phyloP scores from a whole-genome alignment of 768 basidiomycete species.

The Hygrophorus pudorinus region DNA sequence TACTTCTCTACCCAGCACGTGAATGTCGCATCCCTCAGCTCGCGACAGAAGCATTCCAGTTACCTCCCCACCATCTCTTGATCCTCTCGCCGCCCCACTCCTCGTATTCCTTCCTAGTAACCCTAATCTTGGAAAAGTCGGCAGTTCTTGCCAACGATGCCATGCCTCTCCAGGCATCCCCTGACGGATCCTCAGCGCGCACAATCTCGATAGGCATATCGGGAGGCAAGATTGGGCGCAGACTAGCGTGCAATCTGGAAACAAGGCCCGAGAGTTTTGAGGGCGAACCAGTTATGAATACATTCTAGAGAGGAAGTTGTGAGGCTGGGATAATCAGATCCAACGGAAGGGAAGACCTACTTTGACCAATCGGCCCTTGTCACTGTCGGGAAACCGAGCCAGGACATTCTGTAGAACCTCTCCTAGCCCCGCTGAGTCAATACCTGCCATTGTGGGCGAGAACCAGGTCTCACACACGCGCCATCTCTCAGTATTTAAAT shows the following conservation, averaged over 20 bases:
- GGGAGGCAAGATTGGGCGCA: constrained; percentile 83
- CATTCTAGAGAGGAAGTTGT: constrained; percentile 41
- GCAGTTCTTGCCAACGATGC: constrained; percentile 56
- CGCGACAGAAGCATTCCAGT: constrained; percentile 48
- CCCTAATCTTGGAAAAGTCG: constrained; percentile 42
- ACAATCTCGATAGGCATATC: constrained; percentile 61
- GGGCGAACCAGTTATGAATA: constrained; percentile 82
- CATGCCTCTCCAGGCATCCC: constrained; percentile 94
- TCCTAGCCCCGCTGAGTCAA: constrained; percentile 90
- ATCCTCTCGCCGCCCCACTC: constrained; percentile 85
- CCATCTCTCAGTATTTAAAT: constrained; percentile 85
- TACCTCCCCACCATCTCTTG: constrained; percentile 88
- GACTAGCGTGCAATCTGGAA: constrained; percentile 53
- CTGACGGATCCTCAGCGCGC: constrained; percentile 50
- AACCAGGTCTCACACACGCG: constrained; percentile 90
- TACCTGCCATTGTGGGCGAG: constrained; percentile 84
- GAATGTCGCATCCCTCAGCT: not conserved
- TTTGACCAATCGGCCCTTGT: constrained; percentile 66
- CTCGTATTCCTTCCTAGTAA: constrained; percentile 77
- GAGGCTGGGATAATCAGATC: not conserved
- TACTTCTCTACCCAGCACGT: no score
- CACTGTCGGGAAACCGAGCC: constrained; percentile 52
- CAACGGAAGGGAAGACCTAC: constrained; percentile 30
- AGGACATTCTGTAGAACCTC: constrained; percentile 86
- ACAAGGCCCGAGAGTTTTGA: constrained; percentile 63